Evolutionary conservation across 352 stramenopile species (phyloP).

Genomic region (Phytophthora nicotianae): DNA sequence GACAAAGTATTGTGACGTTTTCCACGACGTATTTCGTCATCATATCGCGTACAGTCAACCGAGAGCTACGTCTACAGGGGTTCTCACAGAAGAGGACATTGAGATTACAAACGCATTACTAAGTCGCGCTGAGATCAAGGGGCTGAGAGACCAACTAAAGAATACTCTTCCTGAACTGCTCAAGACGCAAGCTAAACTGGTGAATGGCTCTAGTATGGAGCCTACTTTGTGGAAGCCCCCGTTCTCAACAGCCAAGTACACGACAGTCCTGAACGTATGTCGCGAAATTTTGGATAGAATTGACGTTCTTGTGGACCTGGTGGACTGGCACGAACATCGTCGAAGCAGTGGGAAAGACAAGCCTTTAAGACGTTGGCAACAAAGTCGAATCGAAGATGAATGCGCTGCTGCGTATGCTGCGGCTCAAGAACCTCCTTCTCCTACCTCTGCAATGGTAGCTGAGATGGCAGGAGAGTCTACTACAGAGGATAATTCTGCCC

Average conservation of each 20-base stretch:
- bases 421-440: slow-evolving; percentile 34
- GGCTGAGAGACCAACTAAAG: slow-evolving; percentile 49
- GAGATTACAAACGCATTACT: slow-evolving; percentile 39
- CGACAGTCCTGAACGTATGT: slow-evolving; percentile 48
- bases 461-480: slow-evolving; percentile 21
- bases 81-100: slow-evolving; percentile 33
- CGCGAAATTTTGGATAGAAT: slow-evolving; percentile 57
- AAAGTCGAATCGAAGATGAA: slow-evolving; percentile 43
- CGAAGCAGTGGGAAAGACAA: slow-evolving; percentile 35
- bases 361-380: slow-evolving; percentile 28
- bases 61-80: neutral
- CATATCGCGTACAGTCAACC: slow-evolving; percentile 53
- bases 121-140: slow-evolving; percentile 37
- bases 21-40: slow-evolving; percentile 61
- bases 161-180: slow-evolving; percentile 43
- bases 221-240: slow-evolving; percentile 60
- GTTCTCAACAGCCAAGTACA: slow-evolving; percentile 68
- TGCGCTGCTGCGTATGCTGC: slow-evolving; percentile 39
- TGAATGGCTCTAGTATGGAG: slow-evolving; percentile 56
- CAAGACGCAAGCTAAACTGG: slow-evolving; percentile 48
- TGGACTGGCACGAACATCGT: slow-evolving; percentile 63
- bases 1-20: slow-evolving; percentile 47
- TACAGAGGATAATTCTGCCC: slow-evolving; percentile 7
- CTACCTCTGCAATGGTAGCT: slow-evolving; percentile 19
- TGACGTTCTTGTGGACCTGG: slow-evolving; percentile 65